Base-by-base conservation (phyloP, 2,329 filamentous ascomycete species). In the Rhynchosporium secalis region DNA sequence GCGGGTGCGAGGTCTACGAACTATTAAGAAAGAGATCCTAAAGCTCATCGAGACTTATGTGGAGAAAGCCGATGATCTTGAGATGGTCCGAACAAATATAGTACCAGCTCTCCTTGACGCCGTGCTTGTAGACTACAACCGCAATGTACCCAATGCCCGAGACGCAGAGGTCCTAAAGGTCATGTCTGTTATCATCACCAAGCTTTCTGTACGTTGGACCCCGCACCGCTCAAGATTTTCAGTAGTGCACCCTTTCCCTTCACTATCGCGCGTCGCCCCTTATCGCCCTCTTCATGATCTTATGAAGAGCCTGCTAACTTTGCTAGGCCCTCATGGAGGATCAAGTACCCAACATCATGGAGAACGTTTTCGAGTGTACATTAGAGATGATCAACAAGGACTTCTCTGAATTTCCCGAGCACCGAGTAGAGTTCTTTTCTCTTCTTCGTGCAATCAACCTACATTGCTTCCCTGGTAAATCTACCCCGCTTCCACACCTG, bases 361-460 rank as follows among this genome's bases (percentile, higher is more conserved):
- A 98, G 76, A 96, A 94, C 69, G 92, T 99, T 31, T 99, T 99
- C 72, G 94, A 98, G 77, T 98, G 94, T 80, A 99, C 95, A 3
- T 82, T 99, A 61, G 92, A 96, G 72, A 99, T 99, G 95, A 99
- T 99, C 80, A 99, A 98, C 85, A 99, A 99, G 80, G 95, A 99
- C 77, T 99, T 99, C 78, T 97, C 96, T 52, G 95, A 99, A 75
- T 99, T 96, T 76, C 95, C 95, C 0, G 95, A 99, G 76, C 95
- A 99, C 75, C 90, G 96, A 62, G 95, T 99, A n/a, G 94, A 98
- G 76, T 99, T 99, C 78, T 99, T 99, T 84, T 97, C 96, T 77
- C 85, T 99, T 29, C 83, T 99, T 43, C 86, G 96, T 69, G 91
- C 94, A 13, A 98, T 99, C 79, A 99, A 99, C 77, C 80, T 98